Conservation (phyloP, 2,329 filamentous ascomycete genomes). For the Penicillium sp. region DNA sequence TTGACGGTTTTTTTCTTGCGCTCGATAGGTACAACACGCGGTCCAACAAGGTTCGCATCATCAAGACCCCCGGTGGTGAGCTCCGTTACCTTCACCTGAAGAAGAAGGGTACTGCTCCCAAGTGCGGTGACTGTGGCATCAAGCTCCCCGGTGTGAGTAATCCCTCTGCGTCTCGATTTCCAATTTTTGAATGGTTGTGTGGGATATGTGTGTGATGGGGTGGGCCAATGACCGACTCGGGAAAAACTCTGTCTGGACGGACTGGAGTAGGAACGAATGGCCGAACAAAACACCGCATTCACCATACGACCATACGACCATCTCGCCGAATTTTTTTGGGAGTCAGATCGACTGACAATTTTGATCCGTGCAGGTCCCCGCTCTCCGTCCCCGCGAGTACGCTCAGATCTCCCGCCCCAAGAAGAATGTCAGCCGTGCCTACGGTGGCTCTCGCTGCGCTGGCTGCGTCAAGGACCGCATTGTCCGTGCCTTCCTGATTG, state of each 20-base stretch:
- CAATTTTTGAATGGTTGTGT: slow-evolving; percentile 14
- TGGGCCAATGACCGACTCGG: slow-evolving; percentile 14
- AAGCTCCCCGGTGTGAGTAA: slow-evolving; percentile 96
- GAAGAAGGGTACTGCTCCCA: slow-evolving; percentile 97
- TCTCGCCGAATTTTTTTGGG: slow-evolving; percentile 2
- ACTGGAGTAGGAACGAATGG: slow-evolving; percentile 15
- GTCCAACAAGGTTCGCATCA: slow-evolving; percentile 93
- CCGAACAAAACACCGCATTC: slow-evolving; percentile 10
- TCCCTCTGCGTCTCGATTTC: slow-evolving; percentile 20
- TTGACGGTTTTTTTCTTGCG: slow-evolving; percentile 35
- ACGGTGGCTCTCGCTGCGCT: slow-evolving; percentile 97
- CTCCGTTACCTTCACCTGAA: slow-evolving; percentile 98
- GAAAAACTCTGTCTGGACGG: slow-evolving; percentile 10
- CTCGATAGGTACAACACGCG: slow-evolving; percentile 86
- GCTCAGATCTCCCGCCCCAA: slow-evolving; percentile 94
- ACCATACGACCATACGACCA: slow-evolving; percentile 6
- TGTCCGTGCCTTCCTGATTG: slow-evolving; percentile 97
- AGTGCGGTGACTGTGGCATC: slow-evolving; percentile 98
- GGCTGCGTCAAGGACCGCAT: slow-evolving; percentile 98
- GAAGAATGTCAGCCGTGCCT: slow-evolving; percentile 99
- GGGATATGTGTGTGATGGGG: slow-evolving; percentile 17
- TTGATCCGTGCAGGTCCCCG: slow-evolving; percentile 67
- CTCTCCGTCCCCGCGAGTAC: slow-evolving; percentile 98
- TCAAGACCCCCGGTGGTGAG: slow-evolving; percentile 96
- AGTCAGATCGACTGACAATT: slow-evolving; percentile 16